Evolutionary conservation across 371 early-diverging fungal species (phyloP).

Genomic region (Mortierella sp.): DNA sequence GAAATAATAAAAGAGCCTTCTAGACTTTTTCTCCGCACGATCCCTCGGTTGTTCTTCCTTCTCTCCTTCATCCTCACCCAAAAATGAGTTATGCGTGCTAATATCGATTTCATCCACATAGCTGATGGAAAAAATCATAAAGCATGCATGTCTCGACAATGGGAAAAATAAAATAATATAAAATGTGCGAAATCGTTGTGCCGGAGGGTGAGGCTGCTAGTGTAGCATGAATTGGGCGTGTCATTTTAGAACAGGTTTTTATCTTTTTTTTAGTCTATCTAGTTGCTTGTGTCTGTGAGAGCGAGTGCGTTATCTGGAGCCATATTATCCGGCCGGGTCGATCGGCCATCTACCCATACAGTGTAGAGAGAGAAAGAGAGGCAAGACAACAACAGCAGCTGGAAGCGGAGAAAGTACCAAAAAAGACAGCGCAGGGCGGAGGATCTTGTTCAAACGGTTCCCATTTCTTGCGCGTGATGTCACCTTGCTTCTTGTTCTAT

Average conservation of each 20-base stretch:
- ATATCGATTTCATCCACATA: background rate
- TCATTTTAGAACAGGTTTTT: background rate
- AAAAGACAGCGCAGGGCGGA: background rate
- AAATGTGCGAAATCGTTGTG: constrained; percentile 3
- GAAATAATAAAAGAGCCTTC: background rate
- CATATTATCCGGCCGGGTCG: constrained; percentile 4
- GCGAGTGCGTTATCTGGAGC: background rate
- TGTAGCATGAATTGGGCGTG: background rate
- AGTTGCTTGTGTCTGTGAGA: background rate
- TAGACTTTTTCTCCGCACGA: background rate
- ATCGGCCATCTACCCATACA: background rate
- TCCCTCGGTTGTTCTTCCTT: background rate
- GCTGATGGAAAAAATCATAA: background rate
- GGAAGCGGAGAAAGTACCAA: background rate
- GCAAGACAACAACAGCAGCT: background rate
- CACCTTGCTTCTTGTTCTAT: background rate
- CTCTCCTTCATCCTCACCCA: background rate
- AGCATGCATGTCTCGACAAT: background rate
- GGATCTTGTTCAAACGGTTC: no score
- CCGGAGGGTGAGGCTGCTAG: background rate
- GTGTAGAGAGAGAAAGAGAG: background rate
- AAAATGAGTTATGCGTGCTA: background rate
- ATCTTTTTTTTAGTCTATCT: background rate
- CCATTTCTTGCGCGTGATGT: constrained; percentile 5
- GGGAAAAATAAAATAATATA: background rate